Conservation (phyloP, 768 basidiomycete species). For the Lactarius deliciosus region DNA sequence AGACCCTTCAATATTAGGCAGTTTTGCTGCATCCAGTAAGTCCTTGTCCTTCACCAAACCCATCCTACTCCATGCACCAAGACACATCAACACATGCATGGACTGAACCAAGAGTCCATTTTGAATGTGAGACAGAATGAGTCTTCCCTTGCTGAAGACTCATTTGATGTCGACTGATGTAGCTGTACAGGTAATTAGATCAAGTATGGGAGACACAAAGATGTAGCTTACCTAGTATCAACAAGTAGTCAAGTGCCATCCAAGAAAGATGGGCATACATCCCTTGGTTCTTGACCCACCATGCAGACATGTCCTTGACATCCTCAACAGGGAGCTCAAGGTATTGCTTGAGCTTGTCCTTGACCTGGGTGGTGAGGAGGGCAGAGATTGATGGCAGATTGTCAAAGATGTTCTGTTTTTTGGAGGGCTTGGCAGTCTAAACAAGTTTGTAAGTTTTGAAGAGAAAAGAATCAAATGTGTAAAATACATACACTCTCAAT, state of each 20-base stretch:
- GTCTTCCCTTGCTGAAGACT: slow-evolving; percentile 25
- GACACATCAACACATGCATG: slow-evolving; percentile 37
- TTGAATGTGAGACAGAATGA: slow-evolving; percentile 21
- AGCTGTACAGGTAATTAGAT: slow-evolving; percentile 10
- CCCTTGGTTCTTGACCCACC: background rate
- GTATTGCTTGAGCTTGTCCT: background rate
- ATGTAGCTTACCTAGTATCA: slow-evolving; percentile 34
- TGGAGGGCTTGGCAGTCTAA: no score
- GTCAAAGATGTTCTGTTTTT: background rate
- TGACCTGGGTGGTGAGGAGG: background rate
- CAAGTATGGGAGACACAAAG: no score
- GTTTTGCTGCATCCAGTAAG: background rate
- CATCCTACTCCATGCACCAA: slow-evolving; percentile 36
- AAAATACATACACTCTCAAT: no score
- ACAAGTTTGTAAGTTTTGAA: no score
- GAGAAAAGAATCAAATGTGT: no score
- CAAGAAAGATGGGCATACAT: background rate
- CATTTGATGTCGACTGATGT: slow-evolving; percentile 24
- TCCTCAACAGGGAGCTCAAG: background rate
- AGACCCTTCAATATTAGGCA: no score
- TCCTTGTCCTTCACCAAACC: slow-evolving; percentile 34
- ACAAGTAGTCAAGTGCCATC: slow-evolving; percentile 22
- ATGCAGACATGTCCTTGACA: background rate
- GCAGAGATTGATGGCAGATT: background rate
- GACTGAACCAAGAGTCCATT: slow-evolving; percentile 20